Percentiles rank a stretch among this genome's conserved stretches.
Conservation (phyloP, 257 asterid species). For the Leptodermis oblonga region DNA sequence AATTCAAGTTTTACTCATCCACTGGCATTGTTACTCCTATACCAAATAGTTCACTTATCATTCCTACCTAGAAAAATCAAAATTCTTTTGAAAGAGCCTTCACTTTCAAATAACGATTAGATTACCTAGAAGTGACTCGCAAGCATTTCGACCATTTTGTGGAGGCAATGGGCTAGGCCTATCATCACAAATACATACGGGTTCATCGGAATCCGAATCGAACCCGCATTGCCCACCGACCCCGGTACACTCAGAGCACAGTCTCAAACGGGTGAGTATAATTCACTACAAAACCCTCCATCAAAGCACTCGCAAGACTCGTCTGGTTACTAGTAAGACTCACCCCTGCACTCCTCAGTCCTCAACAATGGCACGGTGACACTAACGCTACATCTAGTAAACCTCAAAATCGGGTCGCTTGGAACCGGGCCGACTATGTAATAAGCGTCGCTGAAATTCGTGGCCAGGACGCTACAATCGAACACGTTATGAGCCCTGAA, state of each 20-base stretch:
- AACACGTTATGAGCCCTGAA: conserved; percentile 34
- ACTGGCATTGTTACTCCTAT: not conserved
- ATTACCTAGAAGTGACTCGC: conserved; percentile 6
- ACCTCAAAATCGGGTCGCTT: conserved; percentile 32
- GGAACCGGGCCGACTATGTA: conserved; percentile 47
- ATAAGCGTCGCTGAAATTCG: conserved; percentile 34
- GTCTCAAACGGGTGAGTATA: conserved; percentile 44
- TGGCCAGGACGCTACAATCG: conserved; percentile 21
- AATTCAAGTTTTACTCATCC: too few species aligned
- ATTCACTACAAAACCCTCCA: conserved; percentile 51
- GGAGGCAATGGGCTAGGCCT: conserved; percentile 36
- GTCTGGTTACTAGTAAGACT: conserved; percentile 25
- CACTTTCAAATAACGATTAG: not conserved
- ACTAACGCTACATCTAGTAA: conserved; percentile 28
- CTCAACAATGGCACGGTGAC: conserved; percentile 39
- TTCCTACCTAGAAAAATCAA: not conserved
- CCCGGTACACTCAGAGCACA: conserved; percentile 37
- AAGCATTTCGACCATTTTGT: conserved; percentile 13
- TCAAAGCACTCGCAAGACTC: conserved; percentile 42
- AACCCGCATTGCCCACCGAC: conserved; percentile 61
- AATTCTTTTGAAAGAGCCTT: not conserved
- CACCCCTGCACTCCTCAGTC: conserved; percentile 22
- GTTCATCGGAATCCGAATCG: conserved; percentile 27
- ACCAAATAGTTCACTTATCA: not conserved
- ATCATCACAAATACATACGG: conserved; percentile 54